Evolutionary conservation across 192 early-diverging fungal species (phyloP), one percentile per base, ranked within the genome.

Genomic region (Coemansia sp.): DNA sequence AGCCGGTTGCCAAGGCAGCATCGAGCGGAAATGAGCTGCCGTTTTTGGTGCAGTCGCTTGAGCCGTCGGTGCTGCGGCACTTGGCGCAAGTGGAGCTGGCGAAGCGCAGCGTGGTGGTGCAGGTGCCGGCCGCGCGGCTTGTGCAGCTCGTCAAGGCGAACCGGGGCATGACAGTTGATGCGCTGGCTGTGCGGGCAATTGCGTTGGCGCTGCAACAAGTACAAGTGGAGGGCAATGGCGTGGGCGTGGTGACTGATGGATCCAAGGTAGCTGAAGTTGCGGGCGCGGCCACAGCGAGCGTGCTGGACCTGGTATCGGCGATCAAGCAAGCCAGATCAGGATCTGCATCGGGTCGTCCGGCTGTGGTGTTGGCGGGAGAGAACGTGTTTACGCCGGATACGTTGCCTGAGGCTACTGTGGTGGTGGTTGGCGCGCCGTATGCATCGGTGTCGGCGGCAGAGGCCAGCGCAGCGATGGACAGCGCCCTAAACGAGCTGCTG

Each of bases 401-500:
- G 81, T 86, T 76, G 22, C 67, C 69, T 48, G 84, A 83, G 14
- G 68, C 87, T 2, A 62, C 81, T 0, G 88, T 90, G 23, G 72
- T 92, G 38, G 85, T 88, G 56, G 86, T 90, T 29, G 89, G 90
- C 69, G 47, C 56, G 32, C 74, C 73, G 3, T 56, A 64, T 14
- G 45, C 39, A 3, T 70, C 66, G 4, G 72, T 79, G 4, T 72
- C 75, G 5, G n/a, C 66, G 9, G 63, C 63, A 5, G 69, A 56
- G 4, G 72, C 75, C 11, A 39, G 12, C 11, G 63, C 61, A 1
- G 73, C 51, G 1, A 55, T 79, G 29, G 73, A 71, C 32, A 47
- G 58, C 47, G 73, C 73, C 10, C 67, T 83, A 0, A 58, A 72
- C 29, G 60, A 63, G n/a, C 60, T 83, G 23, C 62, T 72, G 50